Conservation (phyloP, 2,329 filamentous ascomycete species). For the Aspergillus glaucus region DNA sequence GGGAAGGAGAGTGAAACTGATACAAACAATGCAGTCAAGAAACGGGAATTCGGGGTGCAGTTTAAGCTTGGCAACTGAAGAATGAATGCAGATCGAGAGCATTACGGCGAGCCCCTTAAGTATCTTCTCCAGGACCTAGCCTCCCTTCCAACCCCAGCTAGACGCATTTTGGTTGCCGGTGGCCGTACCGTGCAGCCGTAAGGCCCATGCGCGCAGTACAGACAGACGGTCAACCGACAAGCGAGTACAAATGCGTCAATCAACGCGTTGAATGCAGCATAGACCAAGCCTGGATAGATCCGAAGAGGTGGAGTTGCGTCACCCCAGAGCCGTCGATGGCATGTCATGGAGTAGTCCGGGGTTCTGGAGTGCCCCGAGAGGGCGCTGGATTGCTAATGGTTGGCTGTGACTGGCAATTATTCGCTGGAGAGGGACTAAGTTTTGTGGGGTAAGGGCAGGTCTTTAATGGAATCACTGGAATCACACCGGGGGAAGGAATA, state of each 20-base stretch:
- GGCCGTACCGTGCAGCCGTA: background rate
- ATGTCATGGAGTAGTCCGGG: background rate
- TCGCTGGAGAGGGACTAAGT: background rate
- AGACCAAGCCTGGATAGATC: background rate
- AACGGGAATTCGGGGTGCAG: background rate
- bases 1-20: no score
- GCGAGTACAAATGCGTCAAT: background rate
- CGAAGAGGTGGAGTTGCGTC: background rate
- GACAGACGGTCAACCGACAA: background rate
- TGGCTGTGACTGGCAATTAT: background rate
- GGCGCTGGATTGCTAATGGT: background rate
- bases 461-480: no score
- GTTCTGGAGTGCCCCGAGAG: slow-evolving; percentile 1
- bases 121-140: background rate
- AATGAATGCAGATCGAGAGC: no score
- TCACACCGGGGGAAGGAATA: no score
- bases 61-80: background rate
- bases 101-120: background rate
- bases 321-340: background rate
- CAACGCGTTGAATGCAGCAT: background rate
- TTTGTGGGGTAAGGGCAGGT: background rate
- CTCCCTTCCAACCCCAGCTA: background rate
- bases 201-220: background rate
- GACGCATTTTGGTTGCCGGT: no score
- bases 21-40: no score